phyloP scores from a whole-genome alignment of 2,329 filamentous ascomycete species.

The Cladosporium sphaerospermum region DNA sequence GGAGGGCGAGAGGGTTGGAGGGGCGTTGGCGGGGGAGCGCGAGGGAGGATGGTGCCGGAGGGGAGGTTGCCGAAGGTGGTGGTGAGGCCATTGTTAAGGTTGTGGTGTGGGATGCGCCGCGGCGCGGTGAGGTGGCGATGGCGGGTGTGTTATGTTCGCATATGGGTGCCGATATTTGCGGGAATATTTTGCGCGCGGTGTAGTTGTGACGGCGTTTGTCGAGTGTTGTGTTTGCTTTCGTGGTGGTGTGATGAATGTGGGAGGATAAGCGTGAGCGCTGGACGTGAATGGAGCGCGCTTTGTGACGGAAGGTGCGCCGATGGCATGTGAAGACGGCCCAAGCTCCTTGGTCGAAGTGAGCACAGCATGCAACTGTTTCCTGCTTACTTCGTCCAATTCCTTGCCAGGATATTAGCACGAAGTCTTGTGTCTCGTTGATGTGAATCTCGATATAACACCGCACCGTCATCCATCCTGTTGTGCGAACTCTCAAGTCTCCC shows the following conservation, averaged over 20 bases:
- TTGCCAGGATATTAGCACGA: too few relatives aligned
- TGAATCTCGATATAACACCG: too few relatives aligned
- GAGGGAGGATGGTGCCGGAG: slow-evolving; percentile 19
- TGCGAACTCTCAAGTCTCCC: too few relatives aligned
- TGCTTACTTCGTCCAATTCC: too few relatives aligned
- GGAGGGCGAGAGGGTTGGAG: slow-evolving; percentile 48
- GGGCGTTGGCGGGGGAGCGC: slow-evolving; percentile 53
- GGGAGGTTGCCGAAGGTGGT: slow-evolving; percentile 17
- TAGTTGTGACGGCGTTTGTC: not conserved
- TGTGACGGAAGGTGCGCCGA: not conserved
- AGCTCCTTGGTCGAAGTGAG: not conserved
- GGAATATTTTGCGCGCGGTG: not conserved
- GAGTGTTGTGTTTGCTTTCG: too few relatives aligned
- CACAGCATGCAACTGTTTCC: too few relatives aligned
- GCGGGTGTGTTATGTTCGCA: not conserved
- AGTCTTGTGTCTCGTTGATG: too few relatives aligned
- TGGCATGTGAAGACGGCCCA: not conserved
- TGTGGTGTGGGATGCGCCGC: not conserved
- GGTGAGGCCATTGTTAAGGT: slow-evolving; percentile 6
- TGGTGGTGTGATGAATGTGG: too few relatives aligned
- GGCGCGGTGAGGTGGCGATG: not conserved
- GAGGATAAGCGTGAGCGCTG: too few relatives aligned
- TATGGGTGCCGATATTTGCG: not conserved
- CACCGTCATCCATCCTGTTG: too few relatives aligned
- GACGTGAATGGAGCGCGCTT: too few relatives aligned